Evolutionary conservation across 1,284 basidiomycete genomes (phyloP), one percentile per base, ranked within the genome.

Genomic region (Apiotrichum laibachii): DNA sequence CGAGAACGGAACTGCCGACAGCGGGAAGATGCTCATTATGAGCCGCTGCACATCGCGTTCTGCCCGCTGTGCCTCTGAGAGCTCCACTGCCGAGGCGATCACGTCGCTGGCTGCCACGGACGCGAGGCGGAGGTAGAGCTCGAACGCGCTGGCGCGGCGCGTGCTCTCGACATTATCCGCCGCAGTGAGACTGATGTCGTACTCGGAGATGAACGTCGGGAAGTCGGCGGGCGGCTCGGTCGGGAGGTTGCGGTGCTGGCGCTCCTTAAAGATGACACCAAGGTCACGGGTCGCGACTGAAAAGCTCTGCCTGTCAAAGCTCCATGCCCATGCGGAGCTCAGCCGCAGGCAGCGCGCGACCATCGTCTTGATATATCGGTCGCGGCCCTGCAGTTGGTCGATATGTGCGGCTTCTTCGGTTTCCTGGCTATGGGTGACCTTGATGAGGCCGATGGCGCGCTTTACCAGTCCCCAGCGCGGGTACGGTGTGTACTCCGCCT

Each of bases 211-310:
- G 74, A 95, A 96, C 2, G 80, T 77, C 1, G 93, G 89, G 68
- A 88, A 92, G 62, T 90, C 89, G 52, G 85, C 80, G 8, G 76
- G 71, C 1, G 72, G 68, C 65, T 98, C 93, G 18, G 85, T 85
- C 0, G 84, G 82, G 35, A 97, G 81, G 72, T 92, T 89, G 16
- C 85, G 82, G 60, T 92, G 90, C 55, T 86, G 85, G 31, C 94
- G 86, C 50, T 84, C 86, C 63, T 87, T 85, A 78, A 97, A 93
- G 22, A 94, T 84, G 44, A 86, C 83, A 42, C 85, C 85, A 1
- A 96, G 81, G 40, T 85, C 82, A 49, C 84, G 83, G 58, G 60
- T 87, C 81, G 63, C 85, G 79, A 64, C 83, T 80, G 70, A 92
- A 83, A 68, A 92, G 78, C 26, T 70, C 6, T 84, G 82, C 0